Conservation (phyloP, 2,329 filamentous ascomycete species). For the Chaetomiaceae sp. region DNA sequence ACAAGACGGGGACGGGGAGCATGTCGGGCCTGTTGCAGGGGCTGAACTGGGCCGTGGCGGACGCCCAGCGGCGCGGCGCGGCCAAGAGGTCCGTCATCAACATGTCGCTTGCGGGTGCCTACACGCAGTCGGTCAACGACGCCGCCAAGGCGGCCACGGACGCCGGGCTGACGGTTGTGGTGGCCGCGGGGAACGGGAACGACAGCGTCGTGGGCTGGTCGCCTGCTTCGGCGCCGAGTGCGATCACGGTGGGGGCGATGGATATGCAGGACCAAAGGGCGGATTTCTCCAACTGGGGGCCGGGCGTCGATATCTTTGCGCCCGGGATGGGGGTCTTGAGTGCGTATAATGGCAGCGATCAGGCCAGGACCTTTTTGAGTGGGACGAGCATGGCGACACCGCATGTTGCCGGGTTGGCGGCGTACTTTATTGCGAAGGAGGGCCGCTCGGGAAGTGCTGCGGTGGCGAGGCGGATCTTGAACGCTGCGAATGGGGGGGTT, state of each 20-base stretch:
- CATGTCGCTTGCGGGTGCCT: constrained; percentile 42
- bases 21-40: constrained; percentile 30
- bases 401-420: constrained; percentile 52
- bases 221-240: constrained; percentile 35
- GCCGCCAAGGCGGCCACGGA: constrained; percentile 34
- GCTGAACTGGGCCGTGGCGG: constrained; percentile 35
- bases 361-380: constrained; percentile 39
- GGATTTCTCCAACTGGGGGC: constrained; percentile 44
- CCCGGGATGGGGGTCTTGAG: constrained; percentile 41
- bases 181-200: constrained; percentile 41
- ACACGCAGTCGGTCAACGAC: constrained; percentile 35
- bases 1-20: constrained; percentile 15
- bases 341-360: constrained; percentile 35
- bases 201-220: constrained; percentile 31
- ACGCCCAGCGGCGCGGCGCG: constrained; percentile 31
- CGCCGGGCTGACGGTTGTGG: constrained; percentile 37
- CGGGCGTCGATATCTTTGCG: constrained; percentile 42
- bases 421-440: constrained; percentile 21
- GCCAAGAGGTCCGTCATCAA: constrained; percentile 20
- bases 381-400: constrained; percentile 62
- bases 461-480: constrained; percentile 15
- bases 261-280: constrained; percentile 32
- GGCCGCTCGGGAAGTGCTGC: constrained; percentile 7
- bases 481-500: neutral
- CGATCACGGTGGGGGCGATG: constrained; percentile 42